Base-by-base conservation (phyloP, 805 yeast genomes). In the Ogataea glucozyma region DNA sequence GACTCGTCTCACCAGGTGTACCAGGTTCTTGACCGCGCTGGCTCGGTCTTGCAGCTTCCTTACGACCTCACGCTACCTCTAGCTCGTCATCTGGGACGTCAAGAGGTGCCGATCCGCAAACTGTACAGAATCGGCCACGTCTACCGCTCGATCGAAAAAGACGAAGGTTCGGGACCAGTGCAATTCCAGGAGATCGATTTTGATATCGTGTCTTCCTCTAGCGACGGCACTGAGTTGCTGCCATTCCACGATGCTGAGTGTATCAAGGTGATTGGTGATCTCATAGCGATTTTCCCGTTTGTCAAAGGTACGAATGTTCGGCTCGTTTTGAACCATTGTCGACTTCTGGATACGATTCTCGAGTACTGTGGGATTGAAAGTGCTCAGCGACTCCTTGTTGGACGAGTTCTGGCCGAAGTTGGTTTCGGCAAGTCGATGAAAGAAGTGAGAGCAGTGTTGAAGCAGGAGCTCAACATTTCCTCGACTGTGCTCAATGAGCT, bases 21-120 rank as follows among this genome's bases (percentile, higher is more conserved):
- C 52, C 93, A 90, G 54, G 76, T 93, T 1, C 65, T 93, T 40
- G 98, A 91, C 57, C 73, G 79, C 39, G 82, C 88, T 22, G 99
- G 99, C 0, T 79, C 89, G 0, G 91, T 93, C 3, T 67, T 93
- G 24, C 96, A 90, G 52, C 66, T 93, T 24, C 95, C 97, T 2
- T 89, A 85, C 58, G 99, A 93, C 60, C 70, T 90, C 48, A 86
- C 95, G 0, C 68, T 90, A 24, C 98, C 99, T 0, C 78, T 85
- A 70, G 99, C 99, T 0, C 71, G 98, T 51, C 72, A 80, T 38
- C 62, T 93, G 23, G 89, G 97, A 2, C 78, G 84, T 42, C 69
- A 71, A n/a, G 73, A 72, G 14, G 50, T 72, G 2, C 69, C 79
- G 2, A 67, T 75, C 3, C 67, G 69, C 41, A 90, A 91, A 60